Evolutionary conservation across 2,329 filamentous ascomycete genomes (phyloP), one percentile per base, ranked within the genome.

Genomic region (Ophiostoma perfectum): DNA sequence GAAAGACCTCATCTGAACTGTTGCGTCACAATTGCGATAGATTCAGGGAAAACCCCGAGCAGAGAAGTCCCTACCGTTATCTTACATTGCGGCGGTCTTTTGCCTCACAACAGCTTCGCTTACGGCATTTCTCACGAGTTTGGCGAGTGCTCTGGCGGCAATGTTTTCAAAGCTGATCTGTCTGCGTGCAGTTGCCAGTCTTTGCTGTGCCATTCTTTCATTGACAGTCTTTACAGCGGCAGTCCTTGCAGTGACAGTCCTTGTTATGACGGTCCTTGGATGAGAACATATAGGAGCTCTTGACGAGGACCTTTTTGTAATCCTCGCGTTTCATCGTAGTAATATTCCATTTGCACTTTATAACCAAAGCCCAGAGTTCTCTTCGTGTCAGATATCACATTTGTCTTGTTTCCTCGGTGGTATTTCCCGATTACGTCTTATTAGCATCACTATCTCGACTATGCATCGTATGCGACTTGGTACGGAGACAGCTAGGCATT

Each of bases 1-100:
- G 27, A 55, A 55, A 18, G 49, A 27, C 5, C n/a, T 55, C 49
- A 55, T 27, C 7, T 27, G 49, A 27, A 55, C 27, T 55, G 18
- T 14, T 27, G n/a, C 9, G 8, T 55, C n/a, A 4, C 49, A 55
- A 7, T 55, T 27, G 5, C 8, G 4, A 1, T 55, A 55, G 27
- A 27, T 55, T 55, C 49, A 27, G 49, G 49, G n/a, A 8, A 55
- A 55, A 55, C 27, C 1, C n/a, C 18, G n/a, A 9, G 18, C 49
- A 27, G 18, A 55, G 49, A 55, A 55, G 49, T 55, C 49, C 49
- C 49, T 55, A 3, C 49, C 49, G 49, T 55, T 55, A 55, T n/a
- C 27, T 18, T 27, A 27, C 49, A 55, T 55, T 18, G 49, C 49
- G 18, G 27, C n/a, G 27, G 49, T n/a, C 18, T 18, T 55, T 55